Percentiles rank a stretch among this genome's conserved stretches.
phyloP scores from a whole-genome alignment of 129 eudicot genomes.

The Erigeron canadensis region DNA sequence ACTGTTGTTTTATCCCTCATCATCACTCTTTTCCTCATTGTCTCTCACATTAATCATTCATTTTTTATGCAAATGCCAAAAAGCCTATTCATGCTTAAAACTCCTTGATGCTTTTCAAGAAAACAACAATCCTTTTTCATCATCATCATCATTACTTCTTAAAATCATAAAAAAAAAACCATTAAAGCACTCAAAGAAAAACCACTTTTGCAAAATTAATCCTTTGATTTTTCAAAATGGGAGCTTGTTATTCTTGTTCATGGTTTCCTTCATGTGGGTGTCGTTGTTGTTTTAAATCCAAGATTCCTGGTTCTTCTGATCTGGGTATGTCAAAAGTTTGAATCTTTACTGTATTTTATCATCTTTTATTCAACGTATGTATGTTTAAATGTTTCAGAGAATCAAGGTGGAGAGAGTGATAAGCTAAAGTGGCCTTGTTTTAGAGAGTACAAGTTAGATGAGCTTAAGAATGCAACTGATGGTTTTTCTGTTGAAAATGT shows the following conservation, averaged over 20 bases:
- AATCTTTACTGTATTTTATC: neutral
- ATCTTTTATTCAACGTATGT: neutral
- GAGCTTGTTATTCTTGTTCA: constrained; percentile 47
- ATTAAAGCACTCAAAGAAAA: neutral
- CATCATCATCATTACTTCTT: no score
- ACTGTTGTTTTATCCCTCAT: constrained; percentile 26
- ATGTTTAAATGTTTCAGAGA: constrained; percentile 5
- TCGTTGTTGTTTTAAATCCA: constrained; percentile 44
- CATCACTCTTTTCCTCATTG: constrained; percentile 10
- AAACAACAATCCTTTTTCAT: no score
- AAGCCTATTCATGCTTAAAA: no score
- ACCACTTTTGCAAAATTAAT: constrained; percentile 2
- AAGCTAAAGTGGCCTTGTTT: constrained; percentile 4
- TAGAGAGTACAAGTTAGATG: constrained; percentile 10
- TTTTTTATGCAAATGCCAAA: neutral
- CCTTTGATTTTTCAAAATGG: constrained; percentile 32
- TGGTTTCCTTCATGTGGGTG: constrained; percentile 45
- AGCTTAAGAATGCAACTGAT: constrained; percentile 8
- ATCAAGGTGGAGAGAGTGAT: neutral
- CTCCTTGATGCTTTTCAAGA: no score
- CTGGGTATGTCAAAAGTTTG: constrained; percentile 41
- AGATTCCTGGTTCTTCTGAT: constrained; percentile 46
- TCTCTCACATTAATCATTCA: constrained; percentile 24
- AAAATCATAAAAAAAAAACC: no score
- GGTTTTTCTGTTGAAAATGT: constrained; percentile 17